phyloP scores from a whole-genome alignment of 768 basidiomycete genomes.

The Chiua virens region DNA sequence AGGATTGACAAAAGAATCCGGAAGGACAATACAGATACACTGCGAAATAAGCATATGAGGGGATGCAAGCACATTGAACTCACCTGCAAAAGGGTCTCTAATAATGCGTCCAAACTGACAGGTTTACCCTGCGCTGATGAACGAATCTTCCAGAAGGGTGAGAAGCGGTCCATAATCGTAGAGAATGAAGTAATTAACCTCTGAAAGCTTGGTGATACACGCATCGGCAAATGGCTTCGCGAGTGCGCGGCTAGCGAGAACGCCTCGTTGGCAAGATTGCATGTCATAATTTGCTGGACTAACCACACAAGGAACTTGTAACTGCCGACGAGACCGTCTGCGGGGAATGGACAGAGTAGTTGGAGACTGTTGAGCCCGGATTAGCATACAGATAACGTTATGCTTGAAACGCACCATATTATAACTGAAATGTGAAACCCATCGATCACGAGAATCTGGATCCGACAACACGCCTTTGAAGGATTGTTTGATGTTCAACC shows the following conservation, averaged over 20 bases:
- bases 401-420: conserved; percentile 46
- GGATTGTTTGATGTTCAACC: conserved; percentile 77
- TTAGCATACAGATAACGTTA: background rate
- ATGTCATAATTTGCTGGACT: conserved; percentile 71
- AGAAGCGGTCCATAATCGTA: background rate
- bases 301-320: conserved; percentile 77
- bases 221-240: conserved; percentile 71
- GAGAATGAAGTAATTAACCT: conserved; percentile 48
- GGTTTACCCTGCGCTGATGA: conserved; percentile 57
- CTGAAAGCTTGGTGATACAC: conserved; percentile 61
- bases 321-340: conserved; percentile 79
- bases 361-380: conserved; percentile 48
- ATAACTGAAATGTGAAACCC: conserved; percentile 79
- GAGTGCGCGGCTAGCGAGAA: conserved; percentile 65
- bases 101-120: conserved; percentile 46
- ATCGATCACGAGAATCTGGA: conserved; percentile 63
- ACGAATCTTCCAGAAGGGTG: conserved; percentile 47
- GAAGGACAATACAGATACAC: conserved; percentile 68
- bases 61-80: conserved; percentile 7
- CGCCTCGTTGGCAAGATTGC: conserved; percentile 83
- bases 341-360: conserved; percentile 73
- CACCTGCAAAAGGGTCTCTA: conserved; percentile 66
- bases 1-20: conserved; percentile 76
- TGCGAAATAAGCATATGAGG: conserved; percentile 27
- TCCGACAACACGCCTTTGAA: conserved; percentile 84